phyloP scores from a whole-genome alignment of 1,139 yeast species.

The Geotrichum aggregatum region DNA sequence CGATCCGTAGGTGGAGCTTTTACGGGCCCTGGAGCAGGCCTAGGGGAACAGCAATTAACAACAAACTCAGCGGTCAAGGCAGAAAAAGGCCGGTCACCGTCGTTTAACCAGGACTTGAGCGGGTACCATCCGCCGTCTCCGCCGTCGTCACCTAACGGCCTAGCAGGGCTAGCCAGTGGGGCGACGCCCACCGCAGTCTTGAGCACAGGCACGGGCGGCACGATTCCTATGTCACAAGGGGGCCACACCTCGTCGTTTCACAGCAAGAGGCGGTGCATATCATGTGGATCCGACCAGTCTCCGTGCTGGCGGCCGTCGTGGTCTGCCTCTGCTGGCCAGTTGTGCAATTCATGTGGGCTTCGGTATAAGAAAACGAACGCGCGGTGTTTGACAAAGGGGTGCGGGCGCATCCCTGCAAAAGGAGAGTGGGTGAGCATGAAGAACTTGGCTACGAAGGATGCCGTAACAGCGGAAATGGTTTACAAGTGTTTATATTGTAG shows the following conservation, averaged over 20 bases:
- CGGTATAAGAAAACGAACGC: slow-evolving; percentile 92
- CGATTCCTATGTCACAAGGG: slow-evolving; percentile 15
- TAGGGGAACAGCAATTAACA: slow-evolving; percentile 7
- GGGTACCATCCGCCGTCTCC: slow-evolving; percentile 17
- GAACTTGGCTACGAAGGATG: slow-evolving; percentile 55
- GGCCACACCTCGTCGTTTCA: slow-evolving; percentile 6
- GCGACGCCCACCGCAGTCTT: neutral
- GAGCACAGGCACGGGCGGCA: slow-evolving; percentile 18
- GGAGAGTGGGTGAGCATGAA: slow-evolving; percentile 94
- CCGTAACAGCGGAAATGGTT: slow-evolving; percentile 37
- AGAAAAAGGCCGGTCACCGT: slow-evolving; percentile 6
- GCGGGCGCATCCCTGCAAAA: slow-evolving; percentile 90
- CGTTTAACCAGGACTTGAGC: slow-evolving; percentile 3
- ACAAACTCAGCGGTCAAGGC: neutral
- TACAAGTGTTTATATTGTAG: slow-evolving; percentile 71
- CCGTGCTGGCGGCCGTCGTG: slow-evolving; percentile 99
- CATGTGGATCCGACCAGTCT: slow-evolving; percentile 86
- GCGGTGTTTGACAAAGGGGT: slow-evolving; percentile 68
- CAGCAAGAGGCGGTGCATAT: slow-evolving; percentile 55
- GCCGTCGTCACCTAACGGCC: slow-evolving; percentile 16
- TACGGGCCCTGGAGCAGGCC: neutral
- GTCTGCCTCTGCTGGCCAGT: slow-evolving; percentile 82
- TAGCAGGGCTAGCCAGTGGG: neutral
- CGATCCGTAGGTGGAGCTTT: too few species aligned
- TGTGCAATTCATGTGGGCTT: slow-evolving; percentile 94